Conservation (phyloP, 768 basidiomycete species). For the Guyanaporus albipodus region DNA sequence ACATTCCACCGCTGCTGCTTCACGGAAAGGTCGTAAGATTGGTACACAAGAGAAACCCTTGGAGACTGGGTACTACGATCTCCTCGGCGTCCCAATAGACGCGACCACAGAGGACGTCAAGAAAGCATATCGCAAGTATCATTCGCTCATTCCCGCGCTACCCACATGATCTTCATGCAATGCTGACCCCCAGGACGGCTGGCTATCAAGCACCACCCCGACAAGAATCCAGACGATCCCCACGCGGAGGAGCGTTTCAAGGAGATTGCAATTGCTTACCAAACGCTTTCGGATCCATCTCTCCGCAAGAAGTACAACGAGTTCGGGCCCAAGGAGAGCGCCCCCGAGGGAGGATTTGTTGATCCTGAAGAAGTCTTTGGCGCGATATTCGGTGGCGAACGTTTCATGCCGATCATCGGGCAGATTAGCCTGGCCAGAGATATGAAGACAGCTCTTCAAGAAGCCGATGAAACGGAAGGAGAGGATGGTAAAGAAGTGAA, state of each 20-base stretch:
- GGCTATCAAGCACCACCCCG: constrained; percentile 89
- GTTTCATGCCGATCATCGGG: constrained; percentile 84
- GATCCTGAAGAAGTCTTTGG: constrained; percentile 83
- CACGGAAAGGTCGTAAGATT: constrained; percentile 66
- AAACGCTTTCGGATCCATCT: constrained; percentile 73
- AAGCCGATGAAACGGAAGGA: constrained; percentile 69
- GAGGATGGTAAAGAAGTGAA: constrained; percentile 37
- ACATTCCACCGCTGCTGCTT: constrained; percentile 12
- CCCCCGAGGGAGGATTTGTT: constrained; percentile 78
- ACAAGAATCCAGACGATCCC: constrained; percentile 89
- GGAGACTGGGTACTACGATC: constrained; percentile 89
- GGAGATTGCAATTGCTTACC: constrained; percentile 85
- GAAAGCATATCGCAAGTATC: constrained; percentile 73
- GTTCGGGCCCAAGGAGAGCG: constrained; percentile 81
- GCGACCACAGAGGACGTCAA: constrained; percentile 85
- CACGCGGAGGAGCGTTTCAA: constrained; percentile 86
- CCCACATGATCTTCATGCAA: not conserved
- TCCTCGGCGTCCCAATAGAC: constrained; percentile 68
- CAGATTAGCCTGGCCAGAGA: constrained; percentile 83
- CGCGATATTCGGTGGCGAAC: constrained; percentile 85
- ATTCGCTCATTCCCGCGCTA: not conserved
- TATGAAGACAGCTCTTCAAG: constrained; percentile 91
- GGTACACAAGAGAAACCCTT: constrained; percentile 86
- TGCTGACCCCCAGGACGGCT: constrained; percentile 51
- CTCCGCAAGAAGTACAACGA: constrained; percentile 87